Evolutionary conservation across 176 grass and related monocot genomes (phyloP).

Genomic region (Bothriochloa decipiens): DNA sequence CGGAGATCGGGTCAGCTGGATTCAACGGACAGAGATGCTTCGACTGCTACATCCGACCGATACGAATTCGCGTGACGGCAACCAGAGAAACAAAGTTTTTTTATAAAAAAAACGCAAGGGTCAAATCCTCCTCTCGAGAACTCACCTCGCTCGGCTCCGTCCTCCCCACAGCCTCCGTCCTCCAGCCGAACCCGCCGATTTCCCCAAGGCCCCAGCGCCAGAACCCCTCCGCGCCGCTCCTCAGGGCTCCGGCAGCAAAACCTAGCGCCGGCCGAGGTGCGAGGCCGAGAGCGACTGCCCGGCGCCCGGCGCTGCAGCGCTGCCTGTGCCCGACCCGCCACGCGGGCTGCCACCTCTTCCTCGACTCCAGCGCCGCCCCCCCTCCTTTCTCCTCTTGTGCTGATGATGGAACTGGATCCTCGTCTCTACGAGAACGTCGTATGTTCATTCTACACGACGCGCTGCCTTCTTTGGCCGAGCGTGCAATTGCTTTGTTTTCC

Average conservation of each 20-base stretch:
- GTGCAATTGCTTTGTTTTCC: not conserved
- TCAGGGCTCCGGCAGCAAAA: too few species aligned
- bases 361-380: conserved; percentile 31
- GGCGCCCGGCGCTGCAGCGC: too few species aligned
- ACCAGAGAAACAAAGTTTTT: not conserved
- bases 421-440: conserved; percentile 79
- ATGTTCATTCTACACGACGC: conserved; percentile 21
- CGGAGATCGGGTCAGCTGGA: not conserved
- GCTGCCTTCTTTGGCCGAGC: not conserved
- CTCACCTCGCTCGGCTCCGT: not conserved
- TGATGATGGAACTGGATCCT: conserved; percentile 87
- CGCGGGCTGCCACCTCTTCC: not conserved
- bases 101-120: not conserved
- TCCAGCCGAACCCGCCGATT: too few species aligned
- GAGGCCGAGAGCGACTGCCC: too few species aligned
- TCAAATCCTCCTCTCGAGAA: conserved; percentile 26
- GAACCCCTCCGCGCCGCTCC: too few species aligned
- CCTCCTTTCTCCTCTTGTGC: conserved; percentile 26
- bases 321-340: too few species aligned
- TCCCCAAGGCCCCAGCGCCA: too few species aligned
- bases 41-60: not conserved
- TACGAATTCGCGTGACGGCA: not conserved
- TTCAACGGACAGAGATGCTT: not conserved
- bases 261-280: too few species aligned
- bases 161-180: not conserved